phyloP scores from a whole-genome alignment of 2,329 filamentous ascomycete genomes.

The Ophiocordyceps camponoti-rufipedis region DNA sequence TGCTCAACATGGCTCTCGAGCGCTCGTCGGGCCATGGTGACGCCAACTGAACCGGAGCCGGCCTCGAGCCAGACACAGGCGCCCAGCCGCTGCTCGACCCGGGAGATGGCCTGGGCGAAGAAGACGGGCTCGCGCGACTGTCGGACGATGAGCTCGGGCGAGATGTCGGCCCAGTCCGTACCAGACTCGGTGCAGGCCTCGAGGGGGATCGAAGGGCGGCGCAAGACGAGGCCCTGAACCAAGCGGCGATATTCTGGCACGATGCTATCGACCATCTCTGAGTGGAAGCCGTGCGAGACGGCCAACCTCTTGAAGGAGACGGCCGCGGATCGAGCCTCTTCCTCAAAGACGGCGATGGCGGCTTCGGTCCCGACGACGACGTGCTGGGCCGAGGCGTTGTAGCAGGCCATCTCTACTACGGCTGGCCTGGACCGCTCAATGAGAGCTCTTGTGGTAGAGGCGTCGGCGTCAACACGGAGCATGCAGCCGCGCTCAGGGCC shows the following conservation, averaged over 20 bases:
- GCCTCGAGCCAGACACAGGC: constrained; percentile 14
- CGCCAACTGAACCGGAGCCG: constrained; percentile 14
- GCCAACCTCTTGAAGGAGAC: constrained; percentile 1
- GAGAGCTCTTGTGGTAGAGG: neutral
- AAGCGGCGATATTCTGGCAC: constrained; percentile 1
- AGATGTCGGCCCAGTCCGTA: constrained; percentile 3
- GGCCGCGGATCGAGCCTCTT: neutral
- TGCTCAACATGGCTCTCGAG: constrained; percentile 1
- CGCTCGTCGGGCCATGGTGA: constrained; percentile 13
- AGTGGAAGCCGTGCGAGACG: constrained; percentile 4
- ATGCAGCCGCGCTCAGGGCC: constrained; percentile 16
- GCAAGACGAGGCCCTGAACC: constrained; percentile 1
- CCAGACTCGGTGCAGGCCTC: constrained; percentile 3
- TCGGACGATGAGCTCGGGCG: constrained; percentile 5
- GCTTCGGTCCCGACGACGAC: constrained; percentile 11
- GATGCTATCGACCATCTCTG: constrained; percentile 1
- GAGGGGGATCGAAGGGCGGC: constrained; percentile 1
- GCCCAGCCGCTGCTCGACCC: constrained; percentile 8
- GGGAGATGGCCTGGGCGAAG: constrained; percentile 12
- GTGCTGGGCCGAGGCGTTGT: constrained; percentile 12
- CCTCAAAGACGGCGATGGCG: constrained; percentile 5
- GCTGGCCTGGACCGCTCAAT: neutral
- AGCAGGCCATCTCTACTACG: constrained; percentile 12
- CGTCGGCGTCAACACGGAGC: constrained; percentile 3
- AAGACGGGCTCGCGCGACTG: constrained; percentile 16